Base-by-base conservation (phyloP, 306 rosid genomes). In the Quercus ilex region DNA sequence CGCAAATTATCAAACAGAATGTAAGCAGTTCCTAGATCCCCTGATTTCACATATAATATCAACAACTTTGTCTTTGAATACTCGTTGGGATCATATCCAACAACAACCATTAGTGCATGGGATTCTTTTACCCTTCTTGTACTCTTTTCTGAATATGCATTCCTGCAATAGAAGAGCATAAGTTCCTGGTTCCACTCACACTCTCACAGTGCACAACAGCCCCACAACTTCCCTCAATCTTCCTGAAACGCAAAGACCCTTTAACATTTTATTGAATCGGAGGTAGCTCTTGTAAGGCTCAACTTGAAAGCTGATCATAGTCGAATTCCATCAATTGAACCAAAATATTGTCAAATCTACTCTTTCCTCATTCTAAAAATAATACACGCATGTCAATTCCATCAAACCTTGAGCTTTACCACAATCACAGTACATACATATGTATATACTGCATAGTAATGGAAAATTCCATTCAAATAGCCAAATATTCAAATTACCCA, bases 161-260 rank as follows among this genome's bases (percentile, higher is more conserved):
- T 94, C 96, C 87, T 94, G 97, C 86, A 92, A 85, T 76, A 92
- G 83, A 85, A 94, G 91, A 55, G 89, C 81, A 80, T 88, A 91
- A 17, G 93, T 87, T 63, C 76, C 77, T 4, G 85, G 80, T 35
- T 84, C 80, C 55, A 83, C 84, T 23, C 58, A 82, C 60, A 77
- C 49, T 67, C 88, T 83, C 17, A 83, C 75, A 53, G 74, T 9
- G 71, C 87, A 94, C 87, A 94, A 87, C 1, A 89, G 87, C 57
- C 81, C 86, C 78, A 88, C 82, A 21, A 92, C 92, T 56, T 92
- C 92, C 0, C 75, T 77, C 81, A 86, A 77, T 69, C 89, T 87
- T 81, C 97, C 92, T 67, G 93, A 87, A 67, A 82, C 49, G 83
- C 93, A 91, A 46, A 89, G 84, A 83, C 82, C 83, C 59, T 58